A percentile compares a stretch with the other conserved stretches of the same genome.
These are phyloP conservation scores for Narthecium ossifragum DNA, from an alignment of 106 monocot genomes.

Conservation along the genomic window DNA sequence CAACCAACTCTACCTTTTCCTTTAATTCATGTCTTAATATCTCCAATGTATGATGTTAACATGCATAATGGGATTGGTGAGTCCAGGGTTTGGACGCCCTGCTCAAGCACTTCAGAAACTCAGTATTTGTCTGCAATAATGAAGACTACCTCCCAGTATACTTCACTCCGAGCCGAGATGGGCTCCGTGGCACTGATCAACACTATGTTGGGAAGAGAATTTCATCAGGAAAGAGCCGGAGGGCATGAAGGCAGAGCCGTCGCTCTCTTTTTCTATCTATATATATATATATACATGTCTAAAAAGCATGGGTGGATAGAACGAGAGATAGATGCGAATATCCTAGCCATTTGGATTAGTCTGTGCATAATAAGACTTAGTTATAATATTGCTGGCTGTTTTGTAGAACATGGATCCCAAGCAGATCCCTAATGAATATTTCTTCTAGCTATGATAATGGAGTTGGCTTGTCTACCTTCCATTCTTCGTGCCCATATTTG, in stretches of 20 bases:
- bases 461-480: too few relatives aligned
- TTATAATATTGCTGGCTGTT: too few relatives aligned
- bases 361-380: too few relatives aligned
- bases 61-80: neutral
- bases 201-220: slow-evolving; percentile 1
- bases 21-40: too few relatives aligned
- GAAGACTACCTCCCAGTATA: slow-evolving; percentile 6
- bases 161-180: slow-evolving; percentile 3
- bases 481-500: too few relatives aligned
- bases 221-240: neutral
- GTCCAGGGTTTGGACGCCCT: slow-evolving; percentile 1
- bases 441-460: neutral
- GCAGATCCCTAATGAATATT: too few relatives aligned
- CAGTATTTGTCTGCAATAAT: neutral
- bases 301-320: neutral
- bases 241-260: neutral
- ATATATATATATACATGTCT: neutral
- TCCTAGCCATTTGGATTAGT: too few relatives aligned
- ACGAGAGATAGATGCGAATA: neutral
- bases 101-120: neutral
- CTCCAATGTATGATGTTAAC: too few relatives aligned
- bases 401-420: too few relatives aligned
- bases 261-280: neutral
- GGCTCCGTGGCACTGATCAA: neutral
- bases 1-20: neutral